Evolutionary conservation across 2,329 filamentous ascomycete genomes (phyloP), one percentile per base, ranked within the genome.

Genomic region (Talaromyces sp.): DNA sequence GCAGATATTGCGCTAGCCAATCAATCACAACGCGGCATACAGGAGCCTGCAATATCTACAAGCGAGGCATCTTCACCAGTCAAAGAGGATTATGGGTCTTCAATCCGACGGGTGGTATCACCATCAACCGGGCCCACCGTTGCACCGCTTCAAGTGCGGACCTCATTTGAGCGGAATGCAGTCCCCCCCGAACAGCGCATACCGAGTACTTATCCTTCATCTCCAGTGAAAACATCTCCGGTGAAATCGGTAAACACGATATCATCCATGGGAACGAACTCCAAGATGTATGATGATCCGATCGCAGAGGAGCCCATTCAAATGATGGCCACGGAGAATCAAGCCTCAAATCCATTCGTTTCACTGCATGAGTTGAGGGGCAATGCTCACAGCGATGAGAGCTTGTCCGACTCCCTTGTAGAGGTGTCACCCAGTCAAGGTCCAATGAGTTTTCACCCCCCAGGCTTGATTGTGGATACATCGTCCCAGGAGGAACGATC

Each of bases 401-500:
- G 63, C 28, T 73, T 86, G 42, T 86, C 86, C 6, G 88, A 91
- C 72, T 92, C 89, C 2, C 89, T 88, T 2, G 82, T 88, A 1
- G 81, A 88, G 64, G 81, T 89, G 3, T 88, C 88, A 18, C 86
- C 86, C 1, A 73, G 83, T 33, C 81, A 81, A 62, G 70, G 70
- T 31, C 69, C 73, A 31, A 69, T 69, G 48, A 69, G 72, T 64
- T 62, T 71, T 35, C 73, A 82, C 64, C 87, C 85, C 28, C 89
- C 89, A 4, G 85, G 85, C 35, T 83, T 93, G 39, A 84, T 89
- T 68, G 83, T 84, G 23, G 89, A 92, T 73, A 87, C 83, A 5
- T 91, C 88, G 11, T 90, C 88, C 66, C 86, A 89, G 69, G 88
- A 89, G 61, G 86, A 84, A 64, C 80, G 81, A 59, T 85, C 86